Conservation (phyloP, 768 basidiomycete species). For the Boletus subcaerulescens region DNA sequence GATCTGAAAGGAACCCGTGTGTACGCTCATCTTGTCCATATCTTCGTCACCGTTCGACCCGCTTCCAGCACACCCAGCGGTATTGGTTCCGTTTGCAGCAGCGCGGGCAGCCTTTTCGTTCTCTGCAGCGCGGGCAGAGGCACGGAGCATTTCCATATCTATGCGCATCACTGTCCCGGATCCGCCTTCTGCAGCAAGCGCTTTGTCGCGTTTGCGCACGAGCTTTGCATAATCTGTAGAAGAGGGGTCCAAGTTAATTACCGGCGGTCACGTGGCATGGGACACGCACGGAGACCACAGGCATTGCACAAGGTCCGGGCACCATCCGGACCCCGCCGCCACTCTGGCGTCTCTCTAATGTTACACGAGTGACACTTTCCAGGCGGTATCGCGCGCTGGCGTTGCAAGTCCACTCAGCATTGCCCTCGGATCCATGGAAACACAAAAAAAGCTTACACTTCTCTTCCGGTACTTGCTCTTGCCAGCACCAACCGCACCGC, state of each 20-base stretch:
- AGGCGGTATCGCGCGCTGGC: conserved; percentile 78
- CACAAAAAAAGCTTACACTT: conserved; percentile 55
- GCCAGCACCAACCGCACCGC: conserved; percentile 20
- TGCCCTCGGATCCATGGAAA: not conserved
- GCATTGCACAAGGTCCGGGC: conserved; percentile 83
- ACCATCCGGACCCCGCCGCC: conserved; percentile 82
- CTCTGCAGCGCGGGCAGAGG: conserved; percentile 63
- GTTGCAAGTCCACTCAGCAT: conserved; percentile 26
- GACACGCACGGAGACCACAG: conserved; percentile 67
- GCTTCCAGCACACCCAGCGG: conserved; percentile 14
- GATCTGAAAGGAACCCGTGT: conserved; percentile 64
- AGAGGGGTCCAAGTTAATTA: not conserved
- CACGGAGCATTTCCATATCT: conserved; percentile 73
- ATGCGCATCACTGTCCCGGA: conserved; percentile 45
- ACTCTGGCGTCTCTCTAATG: conserved; percentile 86
- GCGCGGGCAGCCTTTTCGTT: conserved; percentile 28
- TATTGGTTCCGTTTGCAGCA: conserved; percentile 28
- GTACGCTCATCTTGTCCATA: conserved; percentile 36
- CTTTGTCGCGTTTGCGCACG: conserved; percentile 75
- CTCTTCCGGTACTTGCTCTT: conserved; percentile 85
- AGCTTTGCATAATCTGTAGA: conserved; percentile 75
- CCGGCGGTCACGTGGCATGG: not conserved
- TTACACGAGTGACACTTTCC: conserved; percentile 88
- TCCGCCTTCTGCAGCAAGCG: conserved; percentile 51
- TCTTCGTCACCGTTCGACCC: conserved; percentile 9